Evolutionary conservation across 352 stramenopile genomes (phyloP), one percentile per base, ranked within the genome.

Genomic region (Phytophthora pini): DNA sequence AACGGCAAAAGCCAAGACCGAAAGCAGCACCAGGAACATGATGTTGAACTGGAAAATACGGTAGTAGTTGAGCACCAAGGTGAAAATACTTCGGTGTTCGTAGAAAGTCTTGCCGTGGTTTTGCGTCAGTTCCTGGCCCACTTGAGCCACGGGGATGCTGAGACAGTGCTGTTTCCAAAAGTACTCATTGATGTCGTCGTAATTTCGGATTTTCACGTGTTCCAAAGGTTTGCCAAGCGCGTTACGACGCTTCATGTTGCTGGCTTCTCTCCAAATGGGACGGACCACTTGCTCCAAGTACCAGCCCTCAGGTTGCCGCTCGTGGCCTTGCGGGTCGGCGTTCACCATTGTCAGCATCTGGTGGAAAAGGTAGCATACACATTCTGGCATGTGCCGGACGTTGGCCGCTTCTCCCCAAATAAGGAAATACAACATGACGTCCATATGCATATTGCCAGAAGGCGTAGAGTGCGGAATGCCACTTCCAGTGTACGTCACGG

Each of bases 381-480:
- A 98, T 67, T 99, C 97, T 1, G 97, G 94, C 89, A 99, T 98
- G 75, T 99, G 96, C 20, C 96, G 84, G 24, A 99, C 72, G 70
- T 99, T 99, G n/a, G 81, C 94, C 0, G 87, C 88, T 82, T 99
- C 97, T 9, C 97, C 96, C 97, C 97, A 99, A 50, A 99, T 91
- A 43, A 97, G 95, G 48, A 99, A 98, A 62, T 97, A 98, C 5
- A 99, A 72, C 55, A 99, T 95, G 5, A 99, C 70, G 79, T 99
- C 96, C 92, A 93, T 93, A 57, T 93, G 68, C 69, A 88, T 58
- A 38, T 69, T 61, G 24, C 45, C 57, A 22, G 43, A 65, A 38
- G 49, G 17, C 11, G 65, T 66, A 20, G 60, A 41, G 7, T 62
- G 41, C 5, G 71, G 71, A 20, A 76, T 65, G 4, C 45, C 41